Percentiles rank a stretch among this genome's conserved stretches.
Evolutionary conservation across 371 early-diverging fungal genomes (phyloP).

Genomic region (Mortierella sp.): DNA sequence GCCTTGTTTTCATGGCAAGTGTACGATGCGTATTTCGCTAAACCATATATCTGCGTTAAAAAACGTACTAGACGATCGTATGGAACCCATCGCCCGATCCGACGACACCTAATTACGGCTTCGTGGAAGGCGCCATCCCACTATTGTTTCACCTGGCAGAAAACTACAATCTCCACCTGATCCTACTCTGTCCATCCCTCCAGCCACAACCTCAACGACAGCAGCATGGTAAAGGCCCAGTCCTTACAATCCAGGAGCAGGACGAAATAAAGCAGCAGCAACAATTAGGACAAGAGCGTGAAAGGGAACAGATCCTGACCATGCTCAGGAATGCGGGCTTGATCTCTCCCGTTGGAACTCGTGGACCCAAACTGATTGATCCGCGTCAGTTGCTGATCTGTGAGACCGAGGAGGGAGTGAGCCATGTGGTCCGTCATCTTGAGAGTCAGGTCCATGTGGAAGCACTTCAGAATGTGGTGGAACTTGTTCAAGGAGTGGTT

Average conservation of each 20-base stretch:
- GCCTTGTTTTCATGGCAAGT: too few species aligned
- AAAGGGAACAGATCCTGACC: slow-evolving; percentile 59
- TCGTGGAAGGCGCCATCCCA: slow-evolving; percentile 59
- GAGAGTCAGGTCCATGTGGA: slow-evolving; percentile 60
- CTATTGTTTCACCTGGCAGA: slow-evolving; percentile 56
- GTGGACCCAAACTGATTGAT: slow-evolving; percentile 57
- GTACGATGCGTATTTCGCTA: too few species aligned
- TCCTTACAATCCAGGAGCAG: slow-evolving; percentile 36
- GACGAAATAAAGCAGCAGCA: slow-evolving; percentile 32
- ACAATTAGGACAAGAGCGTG: slow-evolving; percentile 55
- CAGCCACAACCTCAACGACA: slow-evolving; percentile 17
- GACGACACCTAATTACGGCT: slow-evolving; percentile 64
- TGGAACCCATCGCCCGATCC: slow-evolving; percentile 74
- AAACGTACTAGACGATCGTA: slow-evolving; percentile 57
- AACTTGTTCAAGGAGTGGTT: slow-evolving; percentile 46
- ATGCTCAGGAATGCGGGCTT: slow-evolving; percentile 62
- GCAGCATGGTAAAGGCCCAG: slow-evolving; percentile 32
- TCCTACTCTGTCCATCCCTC: slow-evolving; percentile 52
- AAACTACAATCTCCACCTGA: slow-evolving; percentile 60
- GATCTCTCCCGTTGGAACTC: slow-evolving; percentile 20
- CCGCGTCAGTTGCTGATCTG: slow-evolving; percentile 64
- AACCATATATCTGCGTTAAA: too few species aligned
- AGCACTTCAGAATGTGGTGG: slow-evolving; percentile 39
- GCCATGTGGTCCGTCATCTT: slow-evolving; percentile 69
- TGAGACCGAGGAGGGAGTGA: slow-evolving; percentile 63